These are phyloP conservation scores for Scheffersomyces titani DNA, from an alignment of 1,139 yeast genomes.

Conservation along the genomic window DNA sequence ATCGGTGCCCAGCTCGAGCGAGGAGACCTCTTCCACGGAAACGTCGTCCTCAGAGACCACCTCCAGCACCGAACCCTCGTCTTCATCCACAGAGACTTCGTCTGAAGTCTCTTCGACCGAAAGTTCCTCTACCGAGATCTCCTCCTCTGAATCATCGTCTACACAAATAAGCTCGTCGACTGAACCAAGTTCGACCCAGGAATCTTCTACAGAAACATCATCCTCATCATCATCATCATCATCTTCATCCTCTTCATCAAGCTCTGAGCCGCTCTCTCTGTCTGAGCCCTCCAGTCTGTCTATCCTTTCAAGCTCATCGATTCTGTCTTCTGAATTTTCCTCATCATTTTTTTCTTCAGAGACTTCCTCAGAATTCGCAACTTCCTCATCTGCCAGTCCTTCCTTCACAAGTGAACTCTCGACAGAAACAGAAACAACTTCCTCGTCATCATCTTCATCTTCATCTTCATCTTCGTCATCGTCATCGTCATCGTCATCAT, in stretches of 20 bases:
- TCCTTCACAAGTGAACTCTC: not conserved
- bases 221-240: not conserved
- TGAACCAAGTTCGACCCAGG: not conserved
- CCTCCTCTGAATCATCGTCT: not conserved
- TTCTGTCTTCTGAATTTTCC: not conserved
- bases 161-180: not conserved
- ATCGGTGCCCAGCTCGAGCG: not conserved
- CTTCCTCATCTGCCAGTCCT: not conserved
- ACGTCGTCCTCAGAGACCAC: not conserved
- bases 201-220: not conserved
- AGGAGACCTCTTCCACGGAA: not conserved
- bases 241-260: not conserved
- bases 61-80: not conserved
- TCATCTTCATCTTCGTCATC: conserved; percentile 1
- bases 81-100: conserved; percentile 2
- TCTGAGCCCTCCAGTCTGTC: not conserved
- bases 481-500: conserved; percentile 1
- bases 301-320: not conserved
- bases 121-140: not conserved
- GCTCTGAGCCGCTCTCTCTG: not conserved
- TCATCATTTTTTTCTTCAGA: conserved; percentile 1
- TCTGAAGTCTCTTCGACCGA: not conserved
- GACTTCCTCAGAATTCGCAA: not conserved
- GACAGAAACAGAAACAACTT: not conserved
- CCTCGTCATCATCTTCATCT: not conserved